Evolutionary conservation across 176 grass and related monocot genomes (phyloP).

Genomic region (Secale cereale): DNA sequence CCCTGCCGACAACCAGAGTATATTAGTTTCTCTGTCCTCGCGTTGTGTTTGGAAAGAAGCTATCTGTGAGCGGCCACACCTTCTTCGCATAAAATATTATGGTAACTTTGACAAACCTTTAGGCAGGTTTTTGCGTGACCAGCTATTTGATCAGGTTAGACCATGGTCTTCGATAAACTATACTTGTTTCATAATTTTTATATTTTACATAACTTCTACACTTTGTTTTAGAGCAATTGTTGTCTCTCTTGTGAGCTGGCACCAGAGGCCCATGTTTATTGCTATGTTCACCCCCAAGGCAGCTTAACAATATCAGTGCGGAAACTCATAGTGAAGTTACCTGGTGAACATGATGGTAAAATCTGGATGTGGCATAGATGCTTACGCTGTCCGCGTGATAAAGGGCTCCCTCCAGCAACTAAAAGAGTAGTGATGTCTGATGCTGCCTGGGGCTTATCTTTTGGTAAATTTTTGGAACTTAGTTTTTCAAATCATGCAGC

Average conservation of each 20-base stretch:
- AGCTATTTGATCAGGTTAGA: constrained; percentile 97
- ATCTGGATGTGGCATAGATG: constrained; percentile 99
- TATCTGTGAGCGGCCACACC: constrained; percentile 78
- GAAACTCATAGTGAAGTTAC: constrained; percentile 61
- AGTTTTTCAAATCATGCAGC: constrained; percentile 99
- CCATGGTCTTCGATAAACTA: constrained; percentile 6
- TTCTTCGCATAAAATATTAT: constrained; percentile 98
- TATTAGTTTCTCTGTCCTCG: constrained; percentile 95
- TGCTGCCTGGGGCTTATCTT: constrained; percentile 96
- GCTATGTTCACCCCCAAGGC: constrained; percentile 92
- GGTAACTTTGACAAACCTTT: constrained; percentile 86
- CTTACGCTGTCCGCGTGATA: constrained; percentile 66
- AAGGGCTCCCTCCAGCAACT: constrained; percentile 81
- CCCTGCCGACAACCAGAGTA: constrained; percentile 94
- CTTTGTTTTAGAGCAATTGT: constrained; percentile 60
- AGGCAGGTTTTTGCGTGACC: constrained; percentile 85
- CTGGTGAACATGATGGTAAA: constrained; percentile 77
- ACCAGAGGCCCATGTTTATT: constrained; percentile 91
- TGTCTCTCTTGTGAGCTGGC: constrained; percentile 83
- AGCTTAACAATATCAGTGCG: constrained; percentile 94
- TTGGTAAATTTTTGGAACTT: constrained; percentile 99
- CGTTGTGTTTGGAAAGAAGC: constrained; percentile 82
- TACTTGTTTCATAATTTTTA: not conserved
- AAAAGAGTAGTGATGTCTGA: constrained; percentile 99
- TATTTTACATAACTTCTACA: constrained; percentile 21